These are phyloP conservation scores for Cryptosporidium ubiquitum DNA, from an alignment of 169 alveolate genomes.

Conservation along the genomic window DNA sequence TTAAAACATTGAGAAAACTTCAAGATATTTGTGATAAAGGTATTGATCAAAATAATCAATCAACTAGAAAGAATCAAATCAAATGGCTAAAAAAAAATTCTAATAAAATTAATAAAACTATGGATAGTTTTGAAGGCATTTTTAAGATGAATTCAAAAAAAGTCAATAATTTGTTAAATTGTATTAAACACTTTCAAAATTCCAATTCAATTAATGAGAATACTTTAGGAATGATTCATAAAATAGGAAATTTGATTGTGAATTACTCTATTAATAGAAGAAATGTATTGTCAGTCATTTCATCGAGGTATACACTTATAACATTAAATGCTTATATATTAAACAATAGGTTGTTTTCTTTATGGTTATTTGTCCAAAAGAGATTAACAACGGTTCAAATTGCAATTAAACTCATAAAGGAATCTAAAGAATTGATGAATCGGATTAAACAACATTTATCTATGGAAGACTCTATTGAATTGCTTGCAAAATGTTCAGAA, in stretches of 20 bases:
- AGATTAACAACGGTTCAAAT: conserved; percentile 26
- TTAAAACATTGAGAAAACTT: conserved; percentile 29
- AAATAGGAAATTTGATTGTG: conserved; percentile 9
- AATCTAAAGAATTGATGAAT: conserved; percentile 10
- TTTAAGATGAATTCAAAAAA: conserved; percentile 7
- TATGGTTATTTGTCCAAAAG: conserved; percentile 52
- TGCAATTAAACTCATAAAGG: conserved; percentile 3
- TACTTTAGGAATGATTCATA: not conserved
- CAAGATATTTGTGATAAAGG: conserved; percentile 28
- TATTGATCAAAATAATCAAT: not conserved
- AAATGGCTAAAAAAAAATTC: conserved; percentile 47
- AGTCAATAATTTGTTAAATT: conserved; percentile 22
- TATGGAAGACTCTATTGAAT: conserved; percentile 15
- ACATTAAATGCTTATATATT: conserved; percentile 8
- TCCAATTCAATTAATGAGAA: not conserved
- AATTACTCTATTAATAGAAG: conserved; percentile 32
- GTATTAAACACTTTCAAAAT: conserved; percentile 56
- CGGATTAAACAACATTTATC: not conserved
- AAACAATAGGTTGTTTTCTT: conserved; percentile 39
- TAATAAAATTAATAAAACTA: not conserved
- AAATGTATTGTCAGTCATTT: conserved; percentile 17
- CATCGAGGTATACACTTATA: not conserved
- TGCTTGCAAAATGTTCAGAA: conserved; percentile 44
- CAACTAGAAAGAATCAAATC: not conserved
- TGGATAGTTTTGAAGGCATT: conserved; percentile 4